Conservation (phyloP, 2,329 filamentous ascomycete species). For the Aspergillus sp. region DNA sequence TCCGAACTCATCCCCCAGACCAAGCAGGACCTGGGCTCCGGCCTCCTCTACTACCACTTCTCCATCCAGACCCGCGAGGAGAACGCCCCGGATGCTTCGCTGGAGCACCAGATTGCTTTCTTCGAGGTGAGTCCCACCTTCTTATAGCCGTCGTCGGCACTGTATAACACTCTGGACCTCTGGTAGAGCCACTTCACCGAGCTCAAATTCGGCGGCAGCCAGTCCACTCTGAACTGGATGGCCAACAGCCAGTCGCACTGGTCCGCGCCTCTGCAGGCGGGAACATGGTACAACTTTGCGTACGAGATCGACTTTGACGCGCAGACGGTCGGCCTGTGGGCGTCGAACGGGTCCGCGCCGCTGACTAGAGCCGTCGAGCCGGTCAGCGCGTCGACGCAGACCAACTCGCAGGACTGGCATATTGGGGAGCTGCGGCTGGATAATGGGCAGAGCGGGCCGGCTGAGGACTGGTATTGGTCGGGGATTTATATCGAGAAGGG, state of each 20-base stretch:
- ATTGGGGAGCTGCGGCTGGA: slow-evolving; percentile 67
- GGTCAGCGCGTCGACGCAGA: slow-evolving; percentile 59
- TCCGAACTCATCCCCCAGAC: slow-evolving; percentile 74
- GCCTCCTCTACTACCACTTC: slow-evolving; percentile 72
- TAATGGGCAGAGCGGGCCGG: slow-evolving; percentile 51
- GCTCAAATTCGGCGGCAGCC: slow-evolving; percentile 66
- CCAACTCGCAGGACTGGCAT: slow-evolving; percentile 72
- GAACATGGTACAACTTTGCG: slow-evolving; percentile 72
- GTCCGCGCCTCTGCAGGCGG: slow-evolving; percentile 60
- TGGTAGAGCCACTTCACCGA: slow-evolving; percentile 71
- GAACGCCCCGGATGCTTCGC: slow-evolving; percentile 60
- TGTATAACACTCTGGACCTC: background rate
- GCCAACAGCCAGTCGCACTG: slow-evolving; percentile 61
- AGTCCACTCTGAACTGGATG: slow-evolving; percentile 63
- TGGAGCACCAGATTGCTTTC: slow-evolving; percentile 67
- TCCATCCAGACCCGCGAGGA: slow-evolving; percentile 59
- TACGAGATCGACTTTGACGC: slow-evolving; percentile 70
- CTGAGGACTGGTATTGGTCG: slow-evolving; percentile 70
- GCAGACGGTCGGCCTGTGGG: slow-evolving; percentile 66
- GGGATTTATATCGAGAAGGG: slow-evolving; percentile 69
- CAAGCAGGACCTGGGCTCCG: slow-evolving; percentile 61
- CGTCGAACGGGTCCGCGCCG: slow-evolving; percentile 61
- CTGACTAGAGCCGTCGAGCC: slow-evolving; percentile 60
- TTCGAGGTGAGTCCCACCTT: slow-evolving; percentile 37
- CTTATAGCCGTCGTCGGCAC: background rate